Conservation (phyloP, 192 early-diverging fungal species). For the Ambispora gerdemannii region DNA sequence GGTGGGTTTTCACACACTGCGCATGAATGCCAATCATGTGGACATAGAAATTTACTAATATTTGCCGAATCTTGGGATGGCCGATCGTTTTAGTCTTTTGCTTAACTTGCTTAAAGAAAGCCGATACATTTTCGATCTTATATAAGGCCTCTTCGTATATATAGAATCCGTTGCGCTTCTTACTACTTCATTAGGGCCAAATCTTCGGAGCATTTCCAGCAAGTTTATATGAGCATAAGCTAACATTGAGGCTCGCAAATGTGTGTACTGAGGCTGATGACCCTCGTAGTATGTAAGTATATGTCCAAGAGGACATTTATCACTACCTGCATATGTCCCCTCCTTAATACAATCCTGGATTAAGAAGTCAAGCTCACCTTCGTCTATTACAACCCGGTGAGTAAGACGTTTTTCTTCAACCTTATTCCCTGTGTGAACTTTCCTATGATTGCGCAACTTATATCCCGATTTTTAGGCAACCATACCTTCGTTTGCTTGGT, state of each 20-base stretch:
- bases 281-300: constrained; percentile 12
- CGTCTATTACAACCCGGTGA: constrained; percentile 7
- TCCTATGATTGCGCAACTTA: constrained; percentile 19
- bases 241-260: constrained; percentile 5
- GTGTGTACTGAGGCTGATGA: background rate
- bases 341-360: constrained; percentile 1
- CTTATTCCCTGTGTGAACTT: constrained; percentile 12
- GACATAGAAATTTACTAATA: background rate
- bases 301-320: constrained; percentile 5
- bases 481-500: constrained; percentile 22
- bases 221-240: constrained; percentile 3
- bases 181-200: constrained; percentile 4
- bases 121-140: constrained; percentile 3
- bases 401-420: constrained; percentile 11
- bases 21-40: background rate
- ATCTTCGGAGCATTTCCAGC: constrained; percentile 7
- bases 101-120: constrained; percentile 9
- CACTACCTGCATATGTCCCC: constrained; percentile 5
- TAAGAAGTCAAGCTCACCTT: constrained; percentile 17
- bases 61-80: too few species aligned
- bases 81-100: too few species aligned
- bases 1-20: background rate
- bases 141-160: constrained; percentile 5
- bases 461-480: constrained; percentile 13
- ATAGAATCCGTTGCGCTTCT: constrained; percentile 8